A percentile compares a stretch with the other conserved stretches of the same genome.
Evolutionary conservation across 1,284 basidiomycete species (phyloP).

Genomic region (Albatrellus sp.): DNA sequence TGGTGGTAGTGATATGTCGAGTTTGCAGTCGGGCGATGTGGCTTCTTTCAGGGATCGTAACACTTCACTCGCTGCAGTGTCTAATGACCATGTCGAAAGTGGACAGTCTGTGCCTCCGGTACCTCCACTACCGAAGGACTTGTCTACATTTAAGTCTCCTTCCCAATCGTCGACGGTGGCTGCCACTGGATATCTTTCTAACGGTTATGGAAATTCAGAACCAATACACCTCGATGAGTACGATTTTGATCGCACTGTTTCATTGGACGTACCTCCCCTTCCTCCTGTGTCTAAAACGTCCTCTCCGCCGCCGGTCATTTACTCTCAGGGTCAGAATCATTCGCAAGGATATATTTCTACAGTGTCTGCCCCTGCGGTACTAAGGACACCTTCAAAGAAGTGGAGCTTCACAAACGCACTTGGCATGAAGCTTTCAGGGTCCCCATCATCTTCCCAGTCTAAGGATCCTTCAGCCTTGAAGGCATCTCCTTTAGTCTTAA

Average conservation of each 20-base stretch:
- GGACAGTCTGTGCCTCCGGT: constrained; percentile 77
- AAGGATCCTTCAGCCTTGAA: constrained; percentile 27
- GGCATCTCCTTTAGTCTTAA: constrained; percentile 40
- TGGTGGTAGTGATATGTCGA: constrained; percentile 77
- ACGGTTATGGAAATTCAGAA: constrained; percentile 25
- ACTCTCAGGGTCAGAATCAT: constrained; percentile 16
- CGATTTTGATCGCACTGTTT: constrained; percentile 27
- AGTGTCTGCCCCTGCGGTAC: constrained; percentile 25
- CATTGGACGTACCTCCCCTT: constrained; percentile 38
- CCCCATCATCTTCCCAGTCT: constrained; percentile 48
- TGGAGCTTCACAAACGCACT: constrained; percentile 91
- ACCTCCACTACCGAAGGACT: constrained; percentile 88
- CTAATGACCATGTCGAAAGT: constrained; percentile 43
- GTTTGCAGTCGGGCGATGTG: constrained; percentile 53
- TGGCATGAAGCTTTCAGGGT: constrained; percentile 66
- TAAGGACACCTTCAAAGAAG: constrained; percentile 80
- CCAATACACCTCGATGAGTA: constrained; percentile 8
- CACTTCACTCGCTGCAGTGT: constrained; percentile 32
- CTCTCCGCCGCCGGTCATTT: constrained; percentile 17
- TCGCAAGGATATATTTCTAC: constrained; percentile 22
- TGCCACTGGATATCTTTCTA: constrained; percentile 27
- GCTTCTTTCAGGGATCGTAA: constrained; percentile 54
- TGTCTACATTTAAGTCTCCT: constrained; percentile 67
- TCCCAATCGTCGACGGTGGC: constrained; percentile 36
- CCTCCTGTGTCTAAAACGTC: constrained; percentile 1